These are phyloP conservation scores for Marsdenia floribunda DNA, from an alignment of 257 asterid genomes.

Conservation along the genomic window DNA sequence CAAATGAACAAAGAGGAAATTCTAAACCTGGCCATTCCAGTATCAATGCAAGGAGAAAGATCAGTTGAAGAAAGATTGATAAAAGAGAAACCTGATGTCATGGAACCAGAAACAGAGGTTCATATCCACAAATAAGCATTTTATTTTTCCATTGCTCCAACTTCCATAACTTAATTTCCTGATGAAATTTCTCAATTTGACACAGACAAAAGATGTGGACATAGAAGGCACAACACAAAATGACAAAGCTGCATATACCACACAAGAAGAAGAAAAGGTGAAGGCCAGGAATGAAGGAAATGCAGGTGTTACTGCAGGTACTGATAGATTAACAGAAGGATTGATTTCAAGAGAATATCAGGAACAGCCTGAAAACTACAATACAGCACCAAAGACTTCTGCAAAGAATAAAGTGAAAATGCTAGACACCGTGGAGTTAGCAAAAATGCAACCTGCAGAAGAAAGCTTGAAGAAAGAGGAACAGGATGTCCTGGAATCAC, in stretches of 20 bases:
- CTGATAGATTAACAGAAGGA: background rate
- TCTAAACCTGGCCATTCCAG: background rate
- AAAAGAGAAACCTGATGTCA: background rate
- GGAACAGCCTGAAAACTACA: background rate
- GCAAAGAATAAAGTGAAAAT: background rate
- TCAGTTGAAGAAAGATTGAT: background rate
- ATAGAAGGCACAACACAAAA: background rate
- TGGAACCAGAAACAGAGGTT: conserved; percentile 8
- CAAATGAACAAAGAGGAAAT: background rate
- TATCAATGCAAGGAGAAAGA: background rate
- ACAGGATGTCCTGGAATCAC: background rate
- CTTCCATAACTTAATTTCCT: background rate
- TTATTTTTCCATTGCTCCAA: background rate
- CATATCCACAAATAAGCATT: background rate
- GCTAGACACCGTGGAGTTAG: background rate
- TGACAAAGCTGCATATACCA: background rate
- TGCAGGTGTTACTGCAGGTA: background rate
- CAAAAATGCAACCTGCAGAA: background rate
- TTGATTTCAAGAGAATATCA: background rate
- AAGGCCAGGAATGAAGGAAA: background rate
- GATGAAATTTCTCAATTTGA: background rate
- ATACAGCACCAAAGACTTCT: background rate
- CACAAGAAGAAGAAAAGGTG: background rate
- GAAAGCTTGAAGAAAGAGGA: background rate
- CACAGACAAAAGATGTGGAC: background rate